These are phyloP conservation scores for Scutellaria barbata DNA, from an alignment of 257 asterid species.

Conservation along the genomic window DNA sequence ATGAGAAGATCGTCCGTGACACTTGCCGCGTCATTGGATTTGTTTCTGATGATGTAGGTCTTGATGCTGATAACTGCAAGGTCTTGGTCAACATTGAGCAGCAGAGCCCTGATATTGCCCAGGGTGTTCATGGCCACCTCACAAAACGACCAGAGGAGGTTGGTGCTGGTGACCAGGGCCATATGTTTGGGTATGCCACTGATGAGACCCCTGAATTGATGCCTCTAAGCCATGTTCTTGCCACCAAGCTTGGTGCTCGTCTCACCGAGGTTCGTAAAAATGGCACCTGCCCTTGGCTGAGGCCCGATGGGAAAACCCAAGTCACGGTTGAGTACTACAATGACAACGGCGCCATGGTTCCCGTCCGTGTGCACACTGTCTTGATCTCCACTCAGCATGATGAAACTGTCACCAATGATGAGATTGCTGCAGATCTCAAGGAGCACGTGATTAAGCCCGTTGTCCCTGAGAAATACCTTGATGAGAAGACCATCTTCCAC, in stretches of 20 bases:
- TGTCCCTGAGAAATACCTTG: constrained; percentile 44
- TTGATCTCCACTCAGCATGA: constrained; percentile 51
- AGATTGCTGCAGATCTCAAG: constrained; percentile 48
- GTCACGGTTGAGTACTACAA: constrained; percentile 49
- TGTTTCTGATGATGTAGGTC: constrained; percentile 47
- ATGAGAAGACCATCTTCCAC: constrained; percentile 49
- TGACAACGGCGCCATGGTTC: constrained; percentile 49
- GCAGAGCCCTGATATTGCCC: constrained; percentile 52
- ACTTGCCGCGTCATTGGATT: constrained; percentile 62
- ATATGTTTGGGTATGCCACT: constrained; percentile 50
- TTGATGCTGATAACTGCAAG: constrained; percentile 53
- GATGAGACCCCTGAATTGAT: constrained; percentile 49
- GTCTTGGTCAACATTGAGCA: constrained; percentile 48
- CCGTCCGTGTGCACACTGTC: constrained; percentile 47
- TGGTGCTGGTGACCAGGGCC: constrained; percentile 53
- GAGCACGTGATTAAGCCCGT: constrained; percentile 50
- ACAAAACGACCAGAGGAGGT: constrained; percentile 46
- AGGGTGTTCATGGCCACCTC: constrained; percentile 49
- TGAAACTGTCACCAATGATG: constrained; percentile 48
- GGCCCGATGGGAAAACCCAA: constrained; percentile 56
- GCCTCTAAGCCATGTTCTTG: constrained; percentile 51
- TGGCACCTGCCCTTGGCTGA: constrained; percentile 46
- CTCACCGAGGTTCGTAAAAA: constrained; percentile 48
- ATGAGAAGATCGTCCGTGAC: constrained; percentile 85
- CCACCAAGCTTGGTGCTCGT: constrained; percentile 51